Percentiles rank a stretch among this genome's conserved stretches.
phyloP scores from a whole-genome alignment of 2,329 filamentous ascomycete genomes.

The Ceratocystis harringtonii region DNA sequence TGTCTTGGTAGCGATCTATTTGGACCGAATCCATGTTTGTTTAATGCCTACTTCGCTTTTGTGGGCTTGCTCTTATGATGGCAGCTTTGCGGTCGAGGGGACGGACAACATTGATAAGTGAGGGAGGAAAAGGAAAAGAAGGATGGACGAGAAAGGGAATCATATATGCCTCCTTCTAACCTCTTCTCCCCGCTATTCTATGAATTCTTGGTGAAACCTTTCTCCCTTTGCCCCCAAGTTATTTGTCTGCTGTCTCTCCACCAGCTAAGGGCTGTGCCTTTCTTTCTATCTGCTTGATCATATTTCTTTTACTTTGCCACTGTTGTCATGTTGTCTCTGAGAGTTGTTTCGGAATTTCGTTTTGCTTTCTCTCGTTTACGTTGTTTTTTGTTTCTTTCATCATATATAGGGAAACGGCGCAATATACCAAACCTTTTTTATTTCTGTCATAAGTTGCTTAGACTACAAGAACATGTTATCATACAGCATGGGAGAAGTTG shows the following conservation, averaged over 20 bases:
- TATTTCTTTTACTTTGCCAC: background rate
- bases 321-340: background rate
- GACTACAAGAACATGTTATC: background rate
- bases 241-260: too few relatives aligned
- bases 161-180: background rate
- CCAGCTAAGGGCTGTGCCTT: background rate
- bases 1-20: background rate
- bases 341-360: background rate
- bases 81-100: too few relatives aligned
- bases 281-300: background rate
- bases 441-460: background rate
- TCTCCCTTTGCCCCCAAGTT: too few relatives aligned
- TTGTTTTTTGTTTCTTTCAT: background rate
- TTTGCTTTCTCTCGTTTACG: background rate
- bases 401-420: conserved; percentile 10
- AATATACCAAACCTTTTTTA: conserved; percentile 7
- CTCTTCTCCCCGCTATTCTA: background rate
- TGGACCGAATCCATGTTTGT: background rate
- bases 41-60: conserved; percentile 3
- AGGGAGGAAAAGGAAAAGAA: background rate
- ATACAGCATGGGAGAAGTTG: background rate
- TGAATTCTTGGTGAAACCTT: too few relatives aligned
- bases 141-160: background rate
- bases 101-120: background rate
- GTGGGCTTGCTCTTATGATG: background rate